Evolutionary conservation across 495 filamentous ascomycete genomes (phyloP), one percentile per base, ranked within the genome.

Genomic region (Pyronema omphalodes): DNA sequence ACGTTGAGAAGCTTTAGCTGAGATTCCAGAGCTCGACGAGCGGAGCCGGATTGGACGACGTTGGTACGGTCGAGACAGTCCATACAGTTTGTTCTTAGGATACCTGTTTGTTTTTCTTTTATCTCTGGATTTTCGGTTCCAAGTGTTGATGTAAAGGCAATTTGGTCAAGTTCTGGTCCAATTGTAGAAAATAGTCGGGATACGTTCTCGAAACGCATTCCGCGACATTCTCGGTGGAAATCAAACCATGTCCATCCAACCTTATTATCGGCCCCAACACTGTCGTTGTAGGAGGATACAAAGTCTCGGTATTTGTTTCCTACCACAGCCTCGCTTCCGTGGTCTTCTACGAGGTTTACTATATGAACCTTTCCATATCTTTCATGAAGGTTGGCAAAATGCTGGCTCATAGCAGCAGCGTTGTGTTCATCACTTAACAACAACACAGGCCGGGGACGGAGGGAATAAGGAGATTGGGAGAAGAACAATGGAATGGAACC

Each of bases 141-240:
- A 12, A 71, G 68, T 37, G 78, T 67, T 0, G 81, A 74, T 0
- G 78, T 80, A 58, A 78, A 83, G 8, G 83, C 80, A 9, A 53
- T 79, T 5, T 72, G 67, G 51, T 78, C 78, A 12, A 94, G 67
- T 7, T 73, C 78, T 12, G 70, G 63, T 6, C 71, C 74, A n/a
- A 95, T 64, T 1, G 70, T 76, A 36, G 87, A 74, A 48, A 96
- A 71, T 1, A 95, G 74, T 9, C 80, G 67, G 46, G 77, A 80
- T 5, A 96, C 88, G 47, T 94, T 94, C 66, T 95, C 88, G 61
- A 95, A 96, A 55, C 85, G 89, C 91, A 96, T 95, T 0, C 89
- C 89, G 3, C 86, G 81, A 62, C 89, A 96, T 23, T 81, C 80
- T 15, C 75, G 72, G 62, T 95, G 89, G 63, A 96, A 96, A 60